Evolutionary conservation across 1,139 yeast genomes (phyloP).

Genomic region (Yamadazyma sp.): DNA sequence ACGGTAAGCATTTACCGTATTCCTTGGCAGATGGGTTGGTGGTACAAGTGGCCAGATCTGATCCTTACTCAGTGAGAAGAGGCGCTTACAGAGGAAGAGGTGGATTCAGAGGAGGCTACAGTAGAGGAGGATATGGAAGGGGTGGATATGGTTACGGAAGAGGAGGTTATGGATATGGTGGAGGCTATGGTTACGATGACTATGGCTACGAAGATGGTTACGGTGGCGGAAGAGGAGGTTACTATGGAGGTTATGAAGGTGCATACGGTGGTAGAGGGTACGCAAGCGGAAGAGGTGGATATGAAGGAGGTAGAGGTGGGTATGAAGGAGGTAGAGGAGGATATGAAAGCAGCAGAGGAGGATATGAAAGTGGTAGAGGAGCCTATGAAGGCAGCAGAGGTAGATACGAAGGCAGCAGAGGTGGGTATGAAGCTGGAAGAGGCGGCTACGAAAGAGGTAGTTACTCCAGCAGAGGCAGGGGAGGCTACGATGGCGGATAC

Average conservation of each 20-base stretch:
- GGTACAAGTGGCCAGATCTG: conserved; percentile 62
- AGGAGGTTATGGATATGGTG: conserved; percentile 10
- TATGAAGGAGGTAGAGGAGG: conserved; percentile 17
- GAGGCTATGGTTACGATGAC: conserved; percentile 17
- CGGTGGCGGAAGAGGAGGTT: conserved; percentile 19
- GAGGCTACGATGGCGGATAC: conserved; percentile 11
- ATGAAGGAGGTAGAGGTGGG: conserved; percentile 21
- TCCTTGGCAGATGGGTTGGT: conserved; percentile 41
- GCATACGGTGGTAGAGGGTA: conserved; percentile 16
- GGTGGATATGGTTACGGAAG: conserved; percentile 12
- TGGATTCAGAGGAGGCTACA: conserved; percentile 19
- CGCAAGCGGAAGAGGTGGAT: conserved; percentile 25
- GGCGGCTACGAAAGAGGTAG: conserved; percentile 19
- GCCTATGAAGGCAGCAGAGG: not conserved
- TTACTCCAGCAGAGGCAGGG: conserved; percentile 7
- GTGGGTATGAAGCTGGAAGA: no score
- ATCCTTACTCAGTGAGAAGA: conserved; percentile 46
- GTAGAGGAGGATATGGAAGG: conserved; percentile 22
- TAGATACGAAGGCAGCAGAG: no score
- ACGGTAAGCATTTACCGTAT: conserved; percentile 45
- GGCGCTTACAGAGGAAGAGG: conserved; percentile 31
- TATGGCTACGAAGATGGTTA: conserved; percentile 17
- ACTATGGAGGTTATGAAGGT: conserved; percentile 13
- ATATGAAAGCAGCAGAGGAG: conserved; percentile 21
- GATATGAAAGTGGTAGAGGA: conserved; percentile 20